These are phyloP conservation scores for Globisporangium uncinulatum DNA, from an alignment of 352 stramenopile species.

Conservation along the genomic window DNA sequence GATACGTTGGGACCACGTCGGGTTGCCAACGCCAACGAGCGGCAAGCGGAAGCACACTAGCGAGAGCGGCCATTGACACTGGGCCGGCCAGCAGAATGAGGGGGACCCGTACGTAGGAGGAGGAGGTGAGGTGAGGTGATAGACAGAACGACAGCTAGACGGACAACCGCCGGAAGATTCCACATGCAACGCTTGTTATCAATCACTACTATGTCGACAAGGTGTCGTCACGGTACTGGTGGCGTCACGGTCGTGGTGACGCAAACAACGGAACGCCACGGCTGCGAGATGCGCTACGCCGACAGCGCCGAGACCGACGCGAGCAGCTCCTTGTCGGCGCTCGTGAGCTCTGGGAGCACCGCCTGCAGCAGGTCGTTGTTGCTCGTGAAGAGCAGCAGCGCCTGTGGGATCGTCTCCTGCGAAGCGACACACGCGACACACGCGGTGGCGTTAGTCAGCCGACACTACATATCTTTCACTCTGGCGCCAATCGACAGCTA, in stretches of 20 bases:
- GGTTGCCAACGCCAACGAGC: slow-evolving; percentile 6
- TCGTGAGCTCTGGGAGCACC: slow-evolving; percentile 67
- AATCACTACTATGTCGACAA: not conserved
- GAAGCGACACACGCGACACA: slow-evolving; percentile 4
- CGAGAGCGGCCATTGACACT: not conserved
- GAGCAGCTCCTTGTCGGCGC: slow-evolving; percentile 59
- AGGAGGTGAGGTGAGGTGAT: no score
- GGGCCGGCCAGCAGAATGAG: no score
- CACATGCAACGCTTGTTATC: not conserved
- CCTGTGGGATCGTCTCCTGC: slow-evolving; percentile 51
- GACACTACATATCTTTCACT: not conserved
- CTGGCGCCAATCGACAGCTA: no score
- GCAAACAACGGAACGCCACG: not conserved
- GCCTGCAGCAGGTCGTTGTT: slow-evolving; percentile 48
- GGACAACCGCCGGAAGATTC: no score
- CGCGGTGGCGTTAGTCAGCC: not conserved
- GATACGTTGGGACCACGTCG: slow-evolving; percentile 60
- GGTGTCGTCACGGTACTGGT: not conserved
- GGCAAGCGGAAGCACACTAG: slow-evolving; percentile 14
- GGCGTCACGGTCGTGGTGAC: not conserved
- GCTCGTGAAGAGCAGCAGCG: slow-evolving; percentile 43
- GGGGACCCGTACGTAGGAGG: no score
- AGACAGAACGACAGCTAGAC: no score
- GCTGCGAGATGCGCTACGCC: slow-evolving; percentile 18
- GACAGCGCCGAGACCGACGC: slow-evolving; percentile 38